Base-by-base conservation (phyloP, 768 basidiomycete species). In the Hebeloma cylindrosporum region DNA sequence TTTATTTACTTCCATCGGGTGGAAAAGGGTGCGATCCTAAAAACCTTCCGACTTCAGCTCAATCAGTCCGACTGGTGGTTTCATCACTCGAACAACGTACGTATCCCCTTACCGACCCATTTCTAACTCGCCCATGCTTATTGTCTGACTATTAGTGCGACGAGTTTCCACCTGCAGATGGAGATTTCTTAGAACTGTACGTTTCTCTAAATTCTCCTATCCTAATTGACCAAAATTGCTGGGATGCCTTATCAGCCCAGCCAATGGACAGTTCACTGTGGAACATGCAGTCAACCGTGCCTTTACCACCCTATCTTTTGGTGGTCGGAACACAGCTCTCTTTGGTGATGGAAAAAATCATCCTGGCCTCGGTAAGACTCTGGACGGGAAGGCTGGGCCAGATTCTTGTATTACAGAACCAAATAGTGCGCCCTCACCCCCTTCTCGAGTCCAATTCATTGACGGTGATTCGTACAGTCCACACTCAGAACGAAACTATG, bases 401-500 rank as follows among this genome's bases (percentile, higher is more conserved):
- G 43, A 53, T n/a, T 48, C 48, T n/a, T 73, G 70, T 43, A 70
- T 73, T 18, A 47, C 49, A 3, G 47, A 59, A 3, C 60, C 67
- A 7, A 72, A 73, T 29, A 67, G 72, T 73, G 35, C 27, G 67
- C 44, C 33, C 5, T n/a, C 30, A 34, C 36, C 7, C 7, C 29
- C 20, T 25, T 11, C 26, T 7, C 29, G 23, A 21, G 31, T 26
- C 22, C 17, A 9, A 25, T n/a, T 17, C 17, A 33, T 51, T 14
- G 54, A 18, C 10, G 40, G 4, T 11, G 2, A 20, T 13, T 17
- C 11, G 40, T 33, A 5, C 40, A 75, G 73, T 75, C 16, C 73
- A 75, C 45, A 67, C 73, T 3, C 66, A 70, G 50, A 75, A 71
- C 40, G 62, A 74, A 50, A 64, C 60, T 21, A 72, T 70, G 71